Evolutionary conservation across 495 filamentous ascomycete genomes (phyloP).

Genomic region (Aspergillus ostianus): DNA sequence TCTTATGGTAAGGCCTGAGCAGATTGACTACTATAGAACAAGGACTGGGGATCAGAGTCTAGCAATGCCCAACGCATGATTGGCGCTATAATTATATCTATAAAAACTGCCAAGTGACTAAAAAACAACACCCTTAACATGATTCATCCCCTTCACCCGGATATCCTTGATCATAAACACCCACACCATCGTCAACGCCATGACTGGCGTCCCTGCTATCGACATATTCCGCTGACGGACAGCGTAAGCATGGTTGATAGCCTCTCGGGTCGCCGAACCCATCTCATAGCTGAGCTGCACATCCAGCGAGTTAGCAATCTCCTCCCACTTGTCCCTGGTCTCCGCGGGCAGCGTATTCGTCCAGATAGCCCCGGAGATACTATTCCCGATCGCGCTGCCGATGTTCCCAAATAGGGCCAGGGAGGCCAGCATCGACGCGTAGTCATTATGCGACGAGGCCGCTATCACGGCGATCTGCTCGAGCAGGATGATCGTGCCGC

Average conservation of each 20-base stretch:
- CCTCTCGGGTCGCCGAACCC: slow-evolving; percentile 50
- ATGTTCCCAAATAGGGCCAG: slow-evolving; percentile 59
- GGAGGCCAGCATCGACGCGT: slow-evolving; percentile 65
- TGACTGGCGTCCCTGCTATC: slow-evolving; percentile 46
- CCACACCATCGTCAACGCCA: slow-evolving; percentile 43
- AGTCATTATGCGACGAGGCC: slow-evolving; percentile 59
- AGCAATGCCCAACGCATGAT: too few species aligned
- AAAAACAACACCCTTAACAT: background rate
- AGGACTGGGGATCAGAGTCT: too few species aligned
- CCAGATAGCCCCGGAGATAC: slow-evolving; percentile 68
- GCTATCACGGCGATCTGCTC: slow-evolving; percentile 71
- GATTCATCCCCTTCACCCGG: background rate
- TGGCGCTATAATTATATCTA: too few species aligned
- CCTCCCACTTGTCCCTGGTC: slow-evolving; percentile 30
- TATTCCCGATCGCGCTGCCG: slow-evolving; percentile 65
- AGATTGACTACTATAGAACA: too few species aligned
- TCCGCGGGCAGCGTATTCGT: slow-evolving; percentile 58
- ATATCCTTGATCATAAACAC: slow-evolving; percentile 55
- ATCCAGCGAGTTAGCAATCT: slow-evolving; percentile 54
- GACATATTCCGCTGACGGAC: slow-evolving; percentile 55
- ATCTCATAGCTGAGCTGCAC: slow-evolving; percentile 52
- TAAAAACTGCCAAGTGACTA: background rate
- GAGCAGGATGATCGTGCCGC: slow-evolving; percentile 57
- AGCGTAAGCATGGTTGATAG: slow-evolving; percentile 57
- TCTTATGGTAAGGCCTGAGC: too few species aligned